Evolutionary conservation across 2,329 filamentous ascomycete genomes (phyloP).

Genomic region (Phaeoacremonium minimum): DNA sequence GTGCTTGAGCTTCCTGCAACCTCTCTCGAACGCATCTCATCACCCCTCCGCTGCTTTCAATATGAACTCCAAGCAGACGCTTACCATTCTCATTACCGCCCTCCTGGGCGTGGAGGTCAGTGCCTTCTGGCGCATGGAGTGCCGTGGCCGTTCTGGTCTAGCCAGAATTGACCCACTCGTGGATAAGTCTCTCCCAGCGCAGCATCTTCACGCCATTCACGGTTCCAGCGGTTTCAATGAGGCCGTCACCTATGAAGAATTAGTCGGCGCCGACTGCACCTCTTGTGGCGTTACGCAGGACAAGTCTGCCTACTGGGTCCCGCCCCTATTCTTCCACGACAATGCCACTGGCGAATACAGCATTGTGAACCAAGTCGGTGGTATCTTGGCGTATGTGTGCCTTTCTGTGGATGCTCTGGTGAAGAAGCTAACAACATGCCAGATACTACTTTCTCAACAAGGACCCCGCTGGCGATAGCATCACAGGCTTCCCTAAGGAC

Average conservation of each 20-base stretch:
- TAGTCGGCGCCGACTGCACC: constrained; percentile 65
- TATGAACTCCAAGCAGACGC: constrained; percentile 9
- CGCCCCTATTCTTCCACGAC: constrained; percentile 73
- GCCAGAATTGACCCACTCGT: constrained; percentile 77
- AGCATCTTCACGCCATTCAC: constrained; percentile 71
- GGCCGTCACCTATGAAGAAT: constrained; percentile 49
- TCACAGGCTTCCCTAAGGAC: constrained; percentile 69
- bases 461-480: constrained; percentile 43
- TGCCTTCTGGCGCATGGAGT: constrained; percentile 91
- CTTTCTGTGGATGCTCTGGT: neutral
- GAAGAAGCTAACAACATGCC: constrained; percentile 12
- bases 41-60: no score
- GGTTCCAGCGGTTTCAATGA: constrained; percentile 73
- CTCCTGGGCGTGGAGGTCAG: constrained; percentile 24
- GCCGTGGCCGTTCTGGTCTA: constrained; percentile 64
- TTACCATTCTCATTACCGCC: constrained; percentile 3
- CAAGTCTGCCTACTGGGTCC: constrained; percentile 86
- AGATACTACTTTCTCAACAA: constrained; percentile 80
- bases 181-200: constrained; percentile 50
- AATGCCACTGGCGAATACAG: constrained; percentile 58
- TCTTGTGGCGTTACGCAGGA: constrained; percentile 78
- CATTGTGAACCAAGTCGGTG: constrained; percentile 69
- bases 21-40: no score
- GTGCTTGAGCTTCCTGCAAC: no score
- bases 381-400: constrained; percentile 76